These are phyloP conservation scores for Ophiostoma tasmaniense DNA, from an alignment of 2,329 filamentous ascomycete genomes.

Conservation along the genomic window DNA sequence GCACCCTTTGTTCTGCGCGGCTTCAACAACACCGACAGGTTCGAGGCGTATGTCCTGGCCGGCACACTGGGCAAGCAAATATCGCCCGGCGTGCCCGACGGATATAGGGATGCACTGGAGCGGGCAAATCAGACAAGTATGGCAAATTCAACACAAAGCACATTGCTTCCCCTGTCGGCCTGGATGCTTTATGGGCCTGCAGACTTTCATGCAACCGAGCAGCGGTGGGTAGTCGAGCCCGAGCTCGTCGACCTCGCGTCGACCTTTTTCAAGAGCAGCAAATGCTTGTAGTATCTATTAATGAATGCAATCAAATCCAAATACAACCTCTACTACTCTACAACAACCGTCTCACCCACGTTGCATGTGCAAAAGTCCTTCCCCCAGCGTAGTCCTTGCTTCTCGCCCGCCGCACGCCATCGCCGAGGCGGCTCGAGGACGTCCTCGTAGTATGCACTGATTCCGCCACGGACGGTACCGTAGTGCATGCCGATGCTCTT, in stretches of 20 bases:
- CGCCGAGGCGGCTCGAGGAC: conserved; percentile 53
- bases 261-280: not conserved
- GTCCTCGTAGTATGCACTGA: conserved; percentile 39
- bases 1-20: not conserved
- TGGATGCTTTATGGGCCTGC: not conserved
- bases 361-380: not conserved
- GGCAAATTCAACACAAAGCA: not conserved
- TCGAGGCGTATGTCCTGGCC: not conserved
- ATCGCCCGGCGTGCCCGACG: not conserved
- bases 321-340: not conserved
- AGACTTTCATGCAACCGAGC: not conserved
- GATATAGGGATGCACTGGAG: not conserved
- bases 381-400: not conserved
- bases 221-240: not conserved
- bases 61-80: not conserved
- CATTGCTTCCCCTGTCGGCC: not conserved
- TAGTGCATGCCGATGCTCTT: conserved; percentile 85
- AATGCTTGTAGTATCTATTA: not conserved
- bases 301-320: not conserved
- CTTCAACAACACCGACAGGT: not conserved
- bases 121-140: not conserved
- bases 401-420: not conserved
- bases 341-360: not conserved
- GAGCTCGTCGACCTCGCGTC: not conserved
- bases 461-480: conserved; percentile 46